Evolutionary conservation across 805 yeast species (phyloP).

Genomic region (Candida corydali): DNA sequence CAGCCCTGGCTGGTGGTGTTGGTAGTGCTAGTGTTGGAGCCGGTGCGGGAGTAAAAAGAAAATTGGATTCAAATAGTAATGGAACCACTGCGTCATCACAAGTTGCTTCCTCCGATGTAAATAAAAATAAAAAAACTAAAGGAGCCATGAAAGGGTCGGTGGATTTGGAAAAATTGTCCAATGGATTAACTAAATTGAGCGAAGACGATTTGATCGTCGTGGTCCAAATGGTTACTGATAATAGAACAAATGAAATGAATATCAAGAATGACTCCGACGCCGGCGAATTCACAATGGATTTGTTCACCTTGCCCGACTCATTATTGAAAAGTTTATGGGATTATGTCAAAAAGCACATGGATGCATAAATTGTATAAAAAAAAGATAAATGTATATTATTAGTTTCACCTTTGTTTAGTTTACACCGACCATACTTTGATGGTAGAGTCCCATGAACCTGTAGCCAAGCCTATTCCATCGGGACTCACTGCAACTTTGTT

Average conservation of each 20-base stretch:
- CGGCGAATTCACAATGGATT: constrained; percentile 96
- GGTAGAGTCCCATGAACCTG: constrained; percentile 79
- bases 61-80: constrained; percentile 10
- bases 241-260: constrained; percentile 91
- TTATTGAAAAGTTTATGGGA: constrained; percentile 92
- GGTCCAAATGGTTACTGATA: constrained; percentile 97
- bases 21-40: constrained; percentile 11
- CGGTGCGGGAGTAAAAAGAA: constrained; percentile 11
- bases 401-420: not conserved
- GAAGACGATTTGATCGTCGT: constrained; percentile 94
- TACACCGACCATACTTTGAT: constrained; percentile 57
- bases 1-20: constrained; percentile 24
- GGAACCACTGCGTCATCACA: not conserved
- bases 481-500: constrained; percentile 63
- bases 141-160: constrained; percentile 66
- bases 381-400: not conserved
- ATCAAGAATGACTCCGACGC: constrained; percentile 93
- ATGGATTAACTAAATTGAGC: constrained; percentile 77
- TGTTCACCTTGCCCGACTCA: constrained; percentile 88
- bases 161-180: constrained; percentile 87
- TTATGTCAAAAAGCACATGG: constrained; percentile 72
- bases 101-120: constrained; percentile 13
- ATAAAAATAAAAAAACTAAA: constrained; percentile 51
- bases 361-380: constrained; percentile 13
- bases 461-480: constrained; percentile 70